Conservation (phyloP, 139 green algal genomes). For the Coelastrella sp. region DNA sequence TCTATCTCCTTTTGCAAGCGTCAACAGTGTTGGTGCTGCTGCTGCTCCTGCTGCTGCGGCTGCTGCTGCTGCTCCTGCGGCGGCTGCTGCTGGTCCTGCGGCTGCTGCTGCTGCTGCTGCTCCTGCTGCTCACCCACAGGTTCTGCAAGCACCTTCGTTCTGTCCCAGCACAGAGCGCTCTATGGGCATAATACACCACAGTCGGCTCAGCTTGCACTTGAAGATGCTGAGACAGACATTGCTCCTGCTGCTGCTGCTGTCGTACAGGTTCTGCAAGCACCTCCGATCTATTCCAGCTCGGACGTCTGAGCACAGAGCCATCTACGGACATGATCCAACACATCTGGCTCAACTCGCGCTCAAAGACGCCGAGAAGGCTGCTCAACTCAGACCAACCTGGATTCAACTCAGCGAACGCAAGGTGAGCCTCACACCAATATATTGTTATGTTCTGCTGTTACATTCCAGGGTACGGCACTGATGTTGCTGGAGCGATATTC, state of each 20-base stretch:
- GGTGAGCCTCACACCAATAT: constrained; percentile 43
- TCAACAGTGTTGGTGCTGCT: too few relatives aligned
- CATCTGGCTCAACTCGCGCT: constrained; percentile 72
- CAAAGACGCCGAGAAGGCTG: constrained; percentile 68
- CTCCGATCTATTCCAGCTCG: constrained; percentile 60
- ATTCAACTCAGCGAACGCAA: constrained; percentile 42
- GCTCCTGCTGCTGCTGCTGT: too few relatives aligned
- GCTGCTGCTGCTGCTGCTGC: too few relatives aligned
- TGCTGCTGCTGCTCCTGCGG: too few relatives aligned
- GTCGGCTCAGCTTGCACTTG: constrained; percentile 72
- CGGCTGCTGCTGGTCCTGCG: too few relatives aligned
- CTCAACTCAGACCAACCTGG: constrained; percentile 43
- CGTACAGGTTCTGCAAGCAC: constrained; percentile 55
- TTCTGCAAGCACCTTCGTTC: too few relatives aligned
- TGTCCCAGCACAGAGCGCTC: too few relatives aligned
- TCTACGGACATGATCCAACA: constrained; percentile 82
- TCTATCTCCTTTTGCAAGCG: too few relatives aligned
- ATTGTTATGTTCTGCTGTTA: too few relatives aligned
- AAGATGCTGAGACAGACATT: constrained; percentile 70
- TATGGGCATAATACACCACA: too few relatives aligned
- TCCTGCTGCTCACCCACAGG: too few relatives aligned
- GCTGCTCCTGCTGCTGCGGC: too few relatives aligned
- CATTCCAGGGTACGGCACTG: constrained; percentile 58
- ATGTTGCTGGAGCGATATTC: constrained; percentile 66
- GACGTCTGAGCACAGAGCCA: constrained; percentile 67